Base-by-base conservation (phyloP, 805 yeast genomes). In the Lachancea thermotolerans region DNA sequence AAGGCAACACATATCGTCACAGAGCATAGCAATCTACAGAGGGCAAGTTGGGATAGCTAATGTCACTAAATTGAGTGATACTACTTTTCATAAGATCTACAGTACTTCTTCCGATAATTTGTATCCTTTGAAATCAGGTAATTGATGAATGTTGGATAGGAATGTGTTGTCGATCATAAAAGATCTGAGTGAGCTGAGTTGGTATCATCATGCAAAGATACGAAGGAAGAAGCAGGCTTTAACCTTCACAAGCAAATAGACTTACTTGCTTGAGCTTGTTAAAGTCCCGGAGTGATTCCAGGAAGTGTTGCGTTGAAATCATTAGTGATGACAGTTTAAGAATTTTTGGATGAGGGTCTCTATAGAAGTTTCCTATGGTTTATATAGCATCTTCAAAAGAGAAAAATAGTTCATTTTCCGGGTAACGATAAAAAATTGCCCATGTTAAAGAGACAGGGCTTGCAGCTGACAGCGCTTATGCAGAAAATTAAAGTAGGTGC, bases 131-230 rank as follows among this genome's bases (percentile, higher is more conserved):
- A 48, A 51, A 47, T 37, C 42, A 37, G 42, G 4, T 25, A 25
- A 41, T 62, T 64, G 69, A 65, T 67, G 69, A 67, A 65, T 66
- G 71, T 67, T 67, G 68, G 68, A 65, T 62, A 60, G 64, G 66
- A 60, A 59, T 56, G 14, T 51, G 53, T 62, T 67, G 56, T 67
- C 71, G 63, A 66, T 66, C 66, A 60, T 56, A 48, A 40, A 49
- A 46, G 57, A 57, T 67, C 69, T 66, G 71, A 67, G 71, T 66
- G 71, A 67, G 71, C 71, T 67, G 71, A 67, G 71, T 60, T 48
- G 49, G 57, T 67, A 54, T 66, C 70, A 66, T 66, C 70, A 67
- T 39, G 15, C 7, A 39, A 39, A 41, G 30, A 31, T 38, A 43
- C 41, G 34, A 42, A 37, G 28, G 21, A 30, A 8, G 28, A 15